phyloP scores from a whole-genome alignment of 1,284 basidiomycete genomes.

The Cryptococcus floricola region DNA sequence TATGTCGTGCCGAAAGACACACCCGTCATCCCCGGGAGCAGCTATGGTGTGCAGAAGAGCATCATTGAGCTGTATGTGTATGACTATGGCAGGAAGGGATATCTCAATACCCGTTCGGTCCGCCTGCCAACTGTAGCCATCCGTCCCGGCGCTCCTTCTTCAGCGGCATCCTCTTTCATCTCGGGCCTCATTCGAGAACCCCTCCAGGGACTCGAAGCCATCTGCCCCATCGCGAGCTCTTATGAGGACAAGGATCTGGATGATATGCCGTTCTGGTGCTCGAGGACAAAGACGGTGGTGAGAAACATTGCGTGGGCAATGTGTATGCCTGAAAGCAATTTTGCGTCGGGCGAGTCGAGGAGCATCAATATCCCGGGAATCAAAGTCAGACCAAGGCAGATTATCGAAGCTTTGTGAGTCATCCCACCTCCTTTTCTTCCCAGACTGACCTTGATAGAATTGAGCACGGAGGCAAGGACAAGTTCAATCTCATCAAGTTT shows the following conservation, averaged over 20 bases:
- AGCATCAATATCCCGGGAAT: conserved; percentile 50
- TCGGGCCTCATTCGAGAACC: conserved; percentile 64
- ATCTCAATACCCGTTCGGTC: conserved; percentile 60
- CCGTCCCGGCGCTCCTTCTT: conserved; percentile 57
- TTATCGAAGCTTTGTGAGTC: conserved; percentile 46
- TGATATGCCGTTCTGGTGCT: conserved; percentile 57
- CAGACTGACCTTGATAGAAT: conserved; percentile 14
- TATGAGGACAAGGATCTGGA: conserved; percentile 44
- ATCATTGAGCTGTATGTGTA: conserved; percentile 61
- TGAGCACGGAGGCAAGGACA: conserved; percentile 45
- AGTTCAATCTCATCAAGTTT: conserved; percentile 44
- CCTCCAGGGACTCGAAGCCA: conserved; percentile 54
- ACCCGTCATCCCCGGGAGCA: conserved; percentile 58
- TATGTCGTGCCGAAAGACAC: conserved; percentile 51
- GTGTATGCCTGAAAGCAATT: conserved; percentile 40
- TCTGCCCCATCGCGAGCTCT: conserved; percentile 55
- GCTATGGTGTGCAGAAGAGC: conserved; percentile 61
- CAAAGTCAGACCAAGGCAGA: conserved; percentile 46
- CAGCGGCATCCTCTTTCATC: conserved; percentile 62
- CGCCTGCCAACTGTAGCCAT: conserved; percentile 63
- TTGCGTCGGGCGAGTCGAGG: conserved; percentile 32
- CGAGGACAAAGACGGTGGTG: conserved; percentile 54
- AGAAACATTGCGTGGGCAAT: conserved; percentile 49
- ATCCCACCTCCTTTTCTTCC: neutral
- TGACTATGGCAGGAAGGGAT: conserved; percentile 62